Evolutionary conservation across 2,329 filamentous ascomycete genomes (phyloP), one percentile per base, ranked within the genome.

Genomic region (Diaporthe capsici): DNA sequence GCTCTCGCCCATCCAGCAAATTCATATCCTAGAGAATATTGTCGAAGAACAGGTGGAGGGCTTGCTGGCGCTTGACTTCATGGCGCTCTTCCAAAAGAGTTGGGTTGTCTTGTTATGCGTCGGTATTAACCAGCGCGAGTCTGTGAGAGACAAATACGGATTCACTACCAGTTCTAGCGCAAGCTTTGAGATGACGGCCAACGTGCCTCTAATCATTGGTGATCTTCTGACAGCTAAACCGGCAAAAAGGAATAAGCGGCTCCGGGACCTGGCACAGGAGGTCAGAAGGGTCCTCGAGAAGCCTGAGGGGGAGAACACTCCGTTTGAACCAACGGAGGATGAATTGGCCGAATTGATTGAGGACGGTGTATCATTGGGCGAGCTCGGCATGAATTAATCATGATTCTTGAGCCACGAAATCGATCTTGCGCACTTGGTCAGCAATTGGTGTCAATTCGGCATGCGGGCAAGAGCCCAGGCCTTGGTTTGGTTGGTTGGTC

Each of bases 41-140:
- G 77, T 79, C 42, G 74, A 75, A 10, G 72, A 76, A 1, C 74
- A 80, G 42, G 37, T 81, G 8, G 77, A 79, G 15, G 80, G 77
- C 12, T 65, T 80, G 13, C 77, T 82, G 12, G 74, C 78, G 6
- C 75, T 82, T 13, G 77, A 81, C 55, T 81, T 80, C 63, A 79
- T 82, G 47, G 31, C 61, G 39, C 75, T 82, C 28, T 78, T 78
- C 70, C 65, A 80, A 12, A 71, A 77, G 25, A 78, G 78, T 25
- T 61, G 77, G 8, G 65, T 57, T 17, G 47, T 81, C 22, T 70
- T 81, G 28, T 60, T 72, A n/a, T 58, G 34, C 12, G 60, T 79
- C 7, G 47, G 34, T n/a, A 53, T 37, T 22, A 73, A 71, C 34
- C 77, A 77, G 20, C 71, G 61, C 2, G 13, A 42, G 8, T 57